Conservation (phyloP, 2,329 filamentous ascomycete species). For the Cladophialophora immunda region DNA sequence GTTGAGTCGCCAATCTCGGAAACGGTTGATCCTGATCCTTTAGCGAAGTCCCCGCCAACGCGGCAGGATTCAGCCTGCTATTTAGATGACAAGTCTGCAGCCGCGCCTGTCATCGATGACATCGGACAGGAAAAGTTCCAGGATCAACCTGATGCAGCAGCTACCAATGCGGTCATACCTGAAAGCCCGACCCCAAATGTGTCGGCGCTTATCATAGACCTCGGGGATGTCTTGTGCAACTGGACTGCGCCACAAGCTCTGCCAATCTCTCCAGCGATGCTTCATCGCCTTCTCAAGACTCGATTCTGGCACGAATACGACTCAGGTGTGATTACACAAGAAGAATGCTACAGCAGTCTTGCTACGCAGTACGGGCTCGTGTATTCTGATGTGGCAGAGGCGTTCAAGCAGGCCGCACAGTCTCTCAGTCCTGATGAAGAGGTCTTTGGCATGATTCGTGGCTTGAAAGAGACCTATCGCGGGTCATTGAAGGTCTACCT, state of each 20-base stretch:
- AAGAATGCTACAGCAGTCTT: conserved; percentile 18
- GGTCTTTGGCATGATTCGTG: conserved; percentile 19
- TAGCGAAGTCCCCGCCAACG: neutral
- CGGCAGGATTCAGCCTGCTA: conserved; percentile 4
- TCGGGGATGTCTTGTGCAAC: conserved; percentile 20
- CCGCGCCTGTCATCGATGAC: neutral
- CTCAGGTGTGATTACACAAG: conserved; percentile 15
- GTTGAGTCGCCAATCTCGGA: conserved; percentile 1
- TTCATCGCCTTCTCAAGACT: conserved; percentile 21
- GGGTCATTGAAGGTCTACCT: conserved; percentile 14
- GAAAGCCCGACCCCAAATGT: neutral
- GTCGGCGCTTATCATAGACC: conserved; percentile 18
- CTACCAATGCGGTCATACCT: neutral
- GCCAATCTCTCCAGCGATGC: conserved; percentile 17
- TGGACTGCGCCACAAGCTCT: conserved; percentile 19
- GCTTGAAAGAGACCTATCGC: conserved; percentile 15
- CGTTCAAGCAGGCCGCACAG: conserved; percentile 17
- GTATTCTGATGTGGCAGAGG: conserved; percentile 14
- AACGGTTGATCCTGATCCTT: neutral
- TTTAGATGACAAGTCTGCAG: neutral
- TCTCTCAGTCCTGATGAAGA: conserved; percentile 14
- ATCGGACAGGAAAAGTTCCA: neutral
- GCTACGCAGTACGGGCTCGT: conserved; percentile 12
- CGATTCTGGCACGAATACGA: conserved; percentile 23
- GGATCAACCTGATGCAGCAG: neutral